Evolutionary conservation across 176 grass and related monocot species (phyloP), one percentile per base, ranked within the genome.

Genomic region (Areca catechu): DNA sequence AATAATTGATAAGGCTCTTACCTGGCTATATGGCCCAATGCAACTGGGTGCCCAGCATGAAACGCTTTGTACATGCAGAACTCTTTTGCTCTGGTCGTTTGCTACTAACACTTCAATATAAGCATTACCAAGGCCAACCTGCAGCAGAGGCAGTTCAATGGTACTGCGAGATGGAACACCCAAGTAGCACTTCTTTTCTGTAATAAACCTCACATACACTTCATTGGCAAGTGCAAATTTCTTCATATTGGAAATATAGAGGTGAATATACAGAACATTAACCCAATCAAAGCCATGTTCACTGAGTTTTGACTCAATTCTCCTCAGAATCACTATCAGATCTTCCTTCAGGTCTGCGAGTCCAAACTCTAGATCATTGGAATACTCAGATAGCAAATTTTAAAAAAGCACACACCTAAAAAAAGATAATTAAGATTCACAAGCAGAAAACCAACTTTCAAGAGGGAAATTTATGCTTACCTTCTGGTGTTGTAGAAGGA

Each of bases 21-120:
- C 92, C 86, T 97, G 92, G 74, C 86, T 97, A 54, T 97, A 97
- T 59, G 92, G 92, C 67, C 92, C 92, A 0, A 97, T 97, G 81
- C 92, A 97, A 75, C 92, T 97, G 77, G 92, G 92, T 20, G 92
- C 92, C 92, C 92, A 97, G 69, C 85, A 97, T 49, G 92, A 97
- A 72, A 97, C 82, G 82, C 92, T 97, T 66, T 97, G 92, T 58
- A 97, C 92, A 63, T 97, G 92, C 63, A 97, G 83, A 80, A 97
- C 92, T 81, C 67, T 84, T 71, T 90, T 97, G 63, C 63, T 54
- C 15, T 83, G 72, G 51, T 97, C 83, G 21, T 71, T 81, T 71
- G 92, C 52, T 34, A 85, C 80, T 67, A 97, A 71, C 68, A 97
- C 86, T 74, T 97, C 92, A 15, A 97, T 80, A 63, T 82, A 87